phyloP scores from a whole-genome alignment of 768 basidiomycete genomes.

The Trametes cubensis region DNA sequence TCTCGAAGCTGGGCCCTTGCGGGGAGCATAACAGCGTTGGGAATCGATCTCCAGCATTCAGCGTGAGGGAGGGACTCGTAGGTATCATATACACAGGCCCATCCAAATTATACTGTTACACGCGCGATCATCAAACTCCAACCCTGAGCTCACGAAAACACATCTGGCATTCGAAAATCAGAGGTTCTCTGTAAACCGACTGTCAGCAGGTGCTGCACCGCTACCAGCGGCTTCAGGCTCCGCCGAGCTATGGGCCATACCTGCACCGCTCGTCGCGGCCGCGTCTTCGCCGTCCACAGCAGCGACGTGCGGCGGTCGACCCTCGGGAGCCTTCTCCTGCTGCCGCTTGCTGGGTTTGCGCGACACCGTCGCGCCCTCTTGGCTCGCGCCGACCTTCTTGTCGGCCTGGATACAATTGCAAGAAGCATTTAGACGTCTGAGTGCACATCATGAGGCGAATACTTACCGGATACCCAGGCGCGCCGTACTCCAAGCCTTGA shows the following conservation, averaged over 20 bases:
- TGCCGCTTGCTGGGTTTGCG: conserved; percentile 60
- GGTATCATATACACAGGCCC: too few relatives aligned
- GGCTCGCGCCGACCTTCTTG: conserved; percentile 41
- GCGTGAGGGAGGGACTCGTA: too few relatives aligned
- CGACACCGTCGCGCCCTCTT: conserved; percentile 39
- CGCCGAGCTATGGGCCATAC: not conserved
- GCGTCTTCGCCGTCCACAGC: conserved; percentile 27
- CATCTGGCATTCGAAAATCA: conserved; percentile 4
- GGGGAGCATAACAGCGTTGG: too few relatives aligned
- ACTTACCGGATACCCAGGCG: conserved; percentile 35
- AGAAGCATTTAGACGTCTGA: conserved; percentile 34
- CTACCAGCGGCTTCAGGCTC: conserved; percentile 10
- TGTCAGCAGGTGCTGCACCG: conserved; percentile 30
- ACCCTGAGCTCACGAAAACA: too few relatives aligned
- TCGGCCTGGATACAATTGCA: conserved; percentile 42
- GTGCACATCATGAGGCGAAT: too few relatives aligned
- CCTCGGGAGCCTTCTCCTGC: conserved; percentile 75
- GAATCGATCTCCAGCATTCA: too few relatives aligned
- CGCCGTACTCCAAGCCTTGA: conserved; percentile 42
- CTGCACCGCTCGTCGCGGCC: not conserved
- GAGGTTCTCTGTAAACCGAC: conserved; percentile 32
- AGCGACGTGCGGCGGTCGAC: conserved; percentile 41
- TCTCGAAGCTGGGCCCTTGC: too few relatives aligned
- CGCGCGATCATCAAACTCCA: too few relatives aligned
- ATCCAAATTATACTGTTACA: too few relatives aligned